Base-by-base conservation (phyloP, 305 asterid species). In the Plantago lanceolata region DNA sequence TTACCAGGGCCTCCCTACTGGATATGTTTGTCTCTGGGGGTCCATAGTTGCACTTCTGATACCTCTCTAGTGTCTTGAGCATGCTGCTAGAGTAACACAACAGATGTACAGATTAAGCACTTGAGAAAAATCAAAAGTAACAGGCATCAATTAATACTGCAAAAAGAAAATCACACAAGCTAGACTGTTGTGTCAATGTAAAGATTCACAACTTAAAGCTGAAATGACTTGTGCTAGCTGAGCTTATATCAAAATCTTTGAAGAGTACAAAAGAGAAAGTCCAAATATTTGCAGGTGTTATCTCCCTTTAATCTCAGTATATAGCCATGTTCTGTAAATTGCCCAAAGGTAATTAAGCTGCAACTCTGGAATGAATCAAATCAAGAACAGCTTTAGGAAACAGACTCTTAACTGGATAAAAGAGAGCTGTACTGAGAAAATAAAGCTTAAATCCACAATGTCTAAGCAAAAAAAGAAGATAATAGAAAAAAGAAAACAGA, bases 41-140 rank as follows among this genome's bases (percentile, higher is more conserved):
- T 81, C 95, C 99, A 65, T 94, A 94, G 89, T 90, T 94, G 88
- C 96, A 87, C 68, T 93, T 93, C 63, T 93, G 97, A 66, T 93
- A 93, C 87, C 96, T 87, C 62, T 93, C 99, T 72, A 93, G 80
- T 18, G 97, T 93, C 67, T 84, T 87, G 70, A 87, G 95, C 96
- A 93, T 93, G 85, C 97, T 89, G 88, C 84, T 70, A 69, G 66
- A 70, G 61, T 51, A 7, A 62, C 65, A 76, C 35, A 60, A 73
- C 15, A 43, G 63, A 59, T n/a, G 43, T 66, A 19, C 62, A 21
- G 21, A 65, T 16, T 68, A 17, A 64, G 59, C 56, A 43, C 59
- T 52, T 35, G 17, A 7, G 15, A 20, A 48, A 7, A 29, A 24
- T 24, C 28, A 24, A 24, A 24, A 24, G 28, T 24, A 24, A 24